These are phyloP conservation scores for Waltergamsia citrina DNA, from an alignment of 2,329 filamentous ascomycete genomes.

Conservation along the genomic window DNA sequence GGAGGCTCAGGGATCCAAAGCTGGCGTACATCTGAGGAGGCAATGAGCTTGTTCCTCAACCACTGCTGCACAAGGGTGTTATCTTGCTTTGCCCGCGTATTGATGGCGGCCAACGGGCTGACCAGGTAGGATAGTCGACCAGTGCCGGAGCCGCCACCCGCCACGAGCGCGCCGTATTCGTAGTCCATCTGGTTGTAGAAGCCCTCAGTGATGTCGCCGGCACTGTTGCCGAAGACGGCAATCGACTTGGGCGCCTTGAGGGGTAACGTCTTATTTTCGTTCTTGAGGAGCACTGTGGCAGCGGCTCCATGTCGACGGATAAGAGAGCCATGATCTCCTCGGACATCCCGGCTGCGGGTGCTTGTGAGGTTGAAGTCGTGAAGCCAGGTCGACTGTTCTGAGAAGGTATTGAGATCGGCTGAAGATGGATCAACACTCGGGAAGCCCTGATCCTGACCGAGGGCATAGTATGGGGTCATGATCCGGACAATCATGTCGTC, in stretches of 20 bases:
- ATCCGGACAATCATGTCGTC: conserved; percentile 43
- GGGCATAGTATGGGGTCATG: conserved; percentile 40
- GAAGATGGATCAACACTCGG: conserved; percentile 33
- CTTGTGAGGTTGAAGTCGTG: conserved; percentile 32
- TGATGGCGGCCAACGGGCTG: conserved; percentile 27
- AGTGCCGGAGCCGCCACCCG: conserved; percentile 43
- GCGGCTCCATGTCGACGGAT: conserved; percentile 43
- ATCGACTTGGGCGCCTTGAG: conserved; percentile 46
- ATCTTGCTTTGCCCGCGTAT: conserved; percentile 34
- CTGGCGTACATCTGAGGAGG: conserved; percentile 25
- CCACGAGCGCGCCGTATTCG: conserved; percentile 47
- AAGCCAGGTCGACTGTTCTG: conserved; percentile 35
- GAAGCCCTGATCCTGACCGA: conserved; percentile 36
- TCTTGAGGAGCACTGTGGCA: conserved; percentile 67
- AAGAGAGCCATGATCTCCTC: conserved; percentile 44
- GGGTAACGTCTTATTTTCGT: conserved; percentile 51
- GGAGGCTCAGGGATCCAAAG: conserved; percentile 39
- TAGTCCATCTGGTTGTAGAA: conserved; percentile 56
- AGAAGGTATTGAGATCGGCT: conserved; percentile 38
- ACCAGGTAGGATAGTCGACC: conserved; percentile 27
- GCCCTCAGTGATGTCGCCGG: conserved; percentile 46
- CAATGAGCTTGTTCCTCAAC: conserved; percentile 35
- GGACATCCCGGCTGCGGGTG: conserved; percentile 39
- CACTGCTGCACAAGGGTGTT: conserved; percentile 34
- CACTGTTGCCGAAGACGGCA: conserved; percentile 44